phyloP scores from a whole-genome alignment of 495 filamentous ascomycete species.

The Letharia columbiana region DNA sequence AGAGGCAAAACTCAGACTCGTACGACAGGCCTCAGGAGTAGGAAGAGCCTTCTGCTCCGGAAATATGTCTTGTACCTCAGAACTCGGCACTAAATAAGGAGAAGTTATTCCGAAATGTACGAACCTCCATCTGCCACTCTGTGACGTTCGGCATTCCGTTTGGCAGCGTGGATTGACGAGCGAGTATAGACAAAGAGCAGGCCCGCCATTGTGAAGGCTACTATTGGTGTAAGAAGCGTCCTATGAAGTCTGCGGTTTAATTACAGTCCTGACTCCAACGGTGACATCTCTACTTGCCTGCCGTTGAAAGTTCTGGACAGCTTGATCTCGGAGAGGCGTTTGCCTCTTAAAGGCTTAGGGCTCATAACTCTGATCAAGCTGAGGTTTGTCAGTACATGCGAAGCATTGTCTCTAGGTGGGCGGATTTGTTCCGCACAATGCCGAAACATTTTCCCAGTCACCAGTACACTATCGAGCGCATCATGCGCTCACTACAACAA shows the following conservation, averaged over 20 bases:
- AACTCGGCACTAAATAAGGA: too few relatives aligned
- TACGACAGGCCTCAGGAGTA: too few relatives aligned
- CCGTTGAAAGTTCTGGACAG: constrained; percentile 14
- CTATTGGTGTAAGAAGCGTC: constrained; percentile 34
- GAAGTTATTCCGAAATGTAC: too few relatives aligned
- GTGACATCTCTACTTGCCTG: constrained; percentile 8
- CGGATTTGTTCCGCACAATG: constrained; percentile 3
- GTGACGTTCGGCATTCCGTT: constrained; percentile 31
- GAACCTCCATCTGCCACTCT: constrained; percentile 35
- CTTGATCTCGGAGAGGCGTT: constrained; percentile 16
- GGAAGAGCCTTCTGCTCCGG: too few relatives aligned
- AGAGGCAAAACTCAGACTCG: too few relatives aligned
- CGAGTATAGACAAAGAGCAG: constrained; percentile 43
- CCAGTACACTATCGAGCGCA: not conserved
- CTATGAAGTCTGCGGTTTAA: not conserved
- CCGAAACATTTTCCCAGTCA: not conserved
- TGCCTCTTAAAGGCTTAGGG: constrained; percentile 13
- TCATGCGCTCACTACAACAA: not conserved
- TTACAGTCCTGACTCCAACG: not conserved
- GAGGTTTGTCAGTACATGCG: not conserved
- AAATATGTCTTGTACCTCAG: too few relatives aligned
- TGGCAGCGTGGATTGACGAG: constrained; percentile 41
- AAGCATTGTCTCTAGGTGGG: not conserved
- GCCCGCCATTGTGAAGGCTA: constrained; percentile 43
- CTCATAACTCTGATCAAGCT: not conserved